Percentiles rank a stretch among this genome's conserved stretches.
phyloP scores from a whole-genome alignment of 768 basidiomycete genomes.

The Lactarius sp. region DNA sequence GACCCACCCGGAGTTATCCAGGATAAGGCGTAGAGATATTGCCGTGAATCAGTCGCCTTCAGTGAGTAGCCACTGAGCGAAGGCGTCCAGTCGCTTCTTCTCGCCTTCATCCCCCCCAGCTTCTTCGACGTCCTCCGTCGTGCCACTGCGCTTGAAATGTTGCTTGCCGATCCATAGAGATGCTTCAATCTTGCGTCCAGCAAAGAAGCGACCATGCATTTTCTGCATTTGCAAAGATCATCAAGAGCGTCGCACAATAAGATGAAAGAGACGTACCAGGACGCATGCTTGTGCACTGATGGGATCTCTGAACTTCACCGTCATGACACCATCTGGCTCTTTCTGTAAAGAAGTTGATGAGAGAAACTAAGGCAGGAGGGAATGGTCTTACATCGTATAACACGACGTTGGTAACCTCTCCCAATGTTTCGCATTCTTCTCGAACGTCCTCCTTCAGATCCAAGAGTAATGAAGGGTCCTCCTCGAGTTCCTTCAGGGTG shows the following conservation, averaged over 20 bases:
- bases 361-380: neutral
- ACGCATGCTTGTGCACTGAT: slow-evolving; percentile 93
- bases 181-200: slow-evolving; percentile 77
- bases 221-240: slow-evolving; percentile 44
- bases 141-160: slow-evolving; percentile 71
- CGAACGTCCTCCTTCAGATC: slow-evolving; percentile 96
- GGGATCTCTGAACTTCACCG: slow-evolving; percentile 90
- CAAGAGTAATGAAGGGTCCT: slow-evolving; percentile 78
- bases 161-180: slow-evolving; percentile 78
- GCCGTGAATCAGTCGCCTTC: slow-evolving; percentile 55
- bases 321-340: slow-evolving; percentile 92
- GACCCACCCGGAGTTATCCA: slow-evolving; percentile 6
- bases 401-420: slow-evolving; percentile 93
- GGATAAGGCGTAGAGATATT: slow-evolving; percentile 6
- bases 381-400: slow-evolving; percentile 77
- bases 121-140: slow-evolving; percentile 55
- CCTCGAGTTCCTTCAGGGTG: slow-evolving; percentile 74
- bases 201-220: slow-evolving; percentile 94
- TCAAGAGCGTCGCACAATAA: neutral
- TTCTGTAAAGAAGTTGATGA: slow-evolving; percentile 44
- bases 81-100: slow-evolving; percentile 80
- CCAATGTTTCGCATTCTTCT: slow-evolving; percentile 84
- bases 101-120: slow-evolving; percentile 65
- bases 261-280: slow-evolving; percentile 46
- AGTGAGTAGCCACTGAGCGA: slow-evolving; percentile 80